Conservation (phyloP, 805 yeast genomes). For the Starmerella lactis-condensi region DNA sequence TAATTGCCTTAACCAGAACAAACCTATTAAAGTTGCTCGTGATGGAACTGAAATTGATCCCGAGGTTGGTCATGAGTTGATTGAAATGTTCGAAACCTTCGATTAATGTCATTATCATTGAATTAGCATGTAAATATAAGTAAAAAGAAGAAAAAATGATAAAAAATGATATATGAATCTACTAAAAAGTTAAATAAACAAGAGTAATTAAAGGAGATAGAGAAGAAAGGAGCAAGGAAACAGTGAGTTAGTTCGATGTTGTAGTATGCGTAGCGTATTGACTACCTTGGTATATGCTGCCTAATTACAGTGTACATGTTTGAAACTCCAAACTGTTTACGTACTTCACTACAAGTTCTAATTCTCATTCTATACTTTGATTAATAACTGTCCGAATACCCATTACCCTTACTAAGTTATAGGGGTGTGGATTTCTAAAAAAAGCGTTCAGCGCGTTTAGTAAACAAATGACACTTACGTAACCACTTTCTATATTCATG, state of each 20-base stretch:
- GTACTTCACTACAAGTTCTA: too few relatives aligned
- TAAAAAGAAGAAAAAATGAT: not conserved
- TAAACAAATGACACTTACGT: conserved; percentile 81
- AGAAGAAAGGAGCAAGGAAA: too few relatives aligned
- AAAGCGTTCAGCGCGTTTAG: conserved; percentile 19
- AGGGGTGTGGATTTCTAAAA: conserved; percentile 10
- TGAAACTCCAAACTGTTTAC: too few relatives aligned
- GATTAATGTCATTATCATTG: not conserved
- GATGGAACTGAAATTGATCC: conserved; percentile 29
- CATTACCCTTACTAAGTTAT: too few relatives aligned
- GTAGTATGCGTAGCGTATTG: too few relatives aligned
- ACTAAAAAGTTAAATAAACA: not conserved
- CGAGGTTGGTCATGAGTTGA: conserved; percentile 19
- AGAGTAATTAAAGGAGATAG: not conserved
- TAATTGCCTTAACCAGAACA: conserved; percentile 24
- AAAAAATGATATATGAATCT: not conserved
- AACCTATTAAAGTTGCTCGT: conserved; percentile 27
- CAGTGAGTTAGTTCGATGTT: too few relatives aligned
- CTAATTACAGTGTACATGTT: too few relatives aligned
- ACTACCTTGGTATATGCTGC: too few relatives aligned
- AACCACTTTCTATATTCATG: conserved; percentile 87
- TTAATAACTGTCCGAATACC: too few relatives aligned
- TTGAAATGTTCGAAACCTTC: conserved; percentile 17
- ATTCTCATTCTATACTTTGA: too few relatives aligned
- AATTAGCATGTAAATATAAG: not conserved